A percentile compares a stretch with the other conserved stretches of the same genome.
These are phyloP conservation scores for Manihot esculenta DNA, from an alignment of 441 rosid species.

Conservation along the genomic window DNA sequence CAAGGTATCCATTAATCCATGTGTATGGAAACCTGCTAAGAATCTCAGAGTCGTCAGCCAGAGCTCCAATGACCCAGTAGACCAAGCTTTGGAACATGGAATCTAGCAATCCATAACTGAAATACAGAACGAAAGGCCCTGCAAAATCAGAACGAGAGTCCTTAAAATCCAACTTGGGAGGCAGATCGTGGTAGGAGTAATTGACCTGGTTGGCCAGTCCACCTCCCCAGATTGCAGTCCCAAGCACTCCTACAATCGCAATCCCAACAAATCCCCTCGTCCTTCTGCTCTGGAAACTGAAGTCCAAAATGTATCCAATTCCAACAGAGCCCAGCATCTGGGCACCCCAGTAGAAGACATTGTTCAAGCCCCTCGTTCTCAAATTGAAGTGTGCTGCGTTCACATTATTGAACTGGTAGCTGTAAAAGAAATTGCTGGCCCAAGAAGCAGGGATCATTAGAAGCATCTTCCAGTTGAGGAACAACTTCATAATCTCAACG, in stretches of 20 bases:
- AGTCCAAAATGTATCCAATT: conserved; percentile 55
- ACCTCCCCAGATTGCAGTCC: conserved; percentile 61
- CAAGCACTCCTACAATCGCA: conserved; percentile 43
- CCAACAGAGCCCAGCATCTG: conserved; percentile 60
- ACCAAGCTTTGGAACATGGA: conserved; percentile 62
- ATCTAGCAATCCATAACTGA: conserved; percentile 54
- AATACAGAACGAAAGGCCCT: conserved; percentile 53
- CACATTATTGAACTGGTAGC: conserved; percentile 61
- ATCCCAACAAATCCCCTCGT: conserved; percentile 54
- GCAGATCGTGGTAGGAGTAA: conserved; percentile 32
- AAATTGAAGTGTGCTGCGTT: conserved; percentile 47
- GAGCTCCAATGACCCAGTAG: conserved; percentile 61
- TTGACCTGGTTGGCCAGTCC: conserved; percentile 56
- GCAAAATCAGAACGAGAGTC: conserved; percentile 40
- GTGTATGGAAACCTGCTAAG: conserved; percentile 50
- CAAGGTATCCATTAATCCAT: neutral
- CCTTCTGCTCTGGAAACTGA: conserved; percentile 51
- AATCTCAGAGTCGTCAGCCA: conserved; percentile 61
- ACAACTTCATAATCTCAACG: conserved; percentile 47
- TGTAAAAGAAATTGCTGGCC: conserved; percentile 66
- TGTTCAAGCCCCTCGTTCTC: conserved; percentile 65
- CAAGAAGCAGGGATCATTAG: conserved; percentile 55
- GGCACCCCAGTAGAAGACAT: conserved; percentile 64
- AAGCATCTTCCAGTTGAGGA: conserved; percentile 53
- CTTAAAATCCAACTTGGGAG: conserved; percentile 50